Percentiles rank a stretch among this genome's conserved stretches.
Evolutionary conservation across 768 basidiomycete genomes (phyloP).

Genomic region (Mycena pura): DNA sequence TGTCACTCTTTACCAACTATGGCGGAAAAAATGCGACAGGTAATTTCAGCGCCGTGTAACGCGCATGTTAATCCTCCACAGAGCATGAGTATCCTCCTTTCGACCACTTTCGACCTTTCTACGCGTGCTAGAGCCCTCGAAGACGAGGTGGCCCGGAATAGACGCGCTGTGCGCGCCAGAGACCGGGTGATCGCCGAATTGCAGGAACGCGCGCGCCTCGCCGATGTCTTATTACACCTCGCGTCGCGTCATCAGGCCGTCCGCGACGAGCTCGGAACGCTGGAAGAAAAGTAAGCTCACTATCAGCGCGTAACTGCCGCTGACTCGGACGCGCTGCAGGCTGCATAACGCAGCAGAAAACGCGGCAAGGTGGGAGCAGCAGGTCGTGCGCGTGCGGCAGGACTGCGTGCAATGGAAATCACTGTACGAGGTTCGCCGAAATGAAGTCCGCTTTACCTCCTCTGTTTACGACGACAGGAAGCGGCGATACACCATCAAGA

Average conservation of each 20-base stretch:
- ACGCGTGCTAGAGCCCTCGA: background rate
- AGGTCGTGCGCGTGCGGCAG: constrained; percentile 81
- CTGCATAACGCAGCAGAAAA: background rate
- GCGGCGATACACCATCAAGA: background rate
- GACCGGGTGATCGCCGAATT: background rate
- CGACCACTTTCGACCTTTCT: background rate
- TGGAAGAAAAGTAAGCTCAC: background rate
- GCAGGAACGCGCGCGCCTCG: background rate
- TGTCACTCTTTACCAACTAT: no score
- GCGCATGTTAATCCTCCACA: background rate
- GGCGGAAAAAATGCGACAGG: no score
- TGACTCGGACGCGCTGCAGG: background rate
- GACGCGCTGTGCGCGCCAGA: background rate
- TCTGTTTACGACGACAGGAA: background rate
- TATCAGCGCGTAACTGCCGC: background rate
- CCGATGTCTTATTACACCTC: background rate
- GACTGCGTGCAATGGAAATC: constrained; percentile 93
- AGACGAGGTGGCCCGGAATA: background rate
- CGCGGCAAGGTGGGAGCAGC: constrained; percentile 59
- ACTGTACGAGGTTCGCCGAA: constrained; percentile 81
- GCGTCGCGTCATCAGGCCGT: background rate
- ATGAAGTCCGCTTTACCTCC: background rate
- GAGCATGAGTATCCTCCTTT: background rate
- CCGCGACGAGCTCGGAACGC: background rate
- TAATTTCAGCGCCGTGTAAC: no score